phyloP scores from a whole-genome alignment of 2,329 filamentous ascomycete genomes.

The Aspergillus sp. region DNA sequence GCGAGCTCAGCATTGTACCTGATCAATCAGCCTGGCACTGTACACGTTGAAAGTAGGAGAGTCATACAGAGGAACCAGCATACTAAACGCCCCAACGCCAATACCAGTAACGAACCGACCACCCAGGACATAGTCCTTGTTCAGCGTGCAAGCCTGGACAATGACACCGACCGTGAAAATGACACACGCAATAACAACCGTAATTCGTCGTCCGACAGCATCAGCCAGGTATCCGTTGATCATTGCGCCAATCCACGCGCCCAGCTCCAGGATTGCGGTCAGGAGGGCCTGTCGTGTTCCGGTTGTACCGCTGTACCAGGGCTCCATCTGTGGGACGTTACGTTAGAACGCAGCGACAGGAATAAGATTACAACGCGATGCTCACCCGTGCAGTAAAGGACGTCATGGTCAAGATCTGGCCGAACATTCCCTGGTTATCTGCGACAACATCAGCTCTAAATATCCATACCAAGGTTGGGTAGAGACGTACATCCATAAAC shows the following conservation, averaged over 20 bases:
- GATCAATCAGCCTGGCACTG: not conserved
- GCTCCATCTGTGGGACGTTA: constrained; percentile 27
- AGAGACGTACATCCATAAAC: constrained; percentile 57
- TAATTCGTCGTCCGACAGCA: constrained; percentile 33
- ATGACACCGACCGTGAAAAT: constrained; percentile 40
- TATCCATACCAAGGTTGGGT: not conserved
- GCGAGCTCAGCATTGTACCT: constrained; percentile 20
- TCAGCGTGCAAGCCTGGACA: constrained; percentile 36
- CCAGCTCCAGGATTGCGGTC: constrained; percentile 44
- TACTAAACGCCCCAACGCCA: constrained; percentile 43
- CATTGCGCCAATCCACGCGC: constrained; percentile 40
- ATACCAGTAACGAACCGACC: constrained; percentile 45
- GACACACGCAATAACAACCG: constrained; percentile 33
- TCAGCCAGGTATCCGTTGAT: constrained; percentile 40
- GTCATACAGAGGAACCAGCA: constrained; percentile 44
- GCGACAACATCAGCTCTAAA: not conserved
- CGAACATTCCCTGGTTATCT: constrained; percentile 74
- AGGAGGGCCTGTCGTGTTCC: constrained; percentile 29
- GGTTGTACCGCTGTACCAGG: constrained; percentile 1
- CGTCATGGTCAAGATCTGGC: constrained; percentile 61
- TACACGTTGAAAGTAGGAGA: not conserved
- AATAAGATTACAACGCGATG: too few species aligned
- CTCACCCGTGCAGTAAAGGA: constrained; percentile 47
- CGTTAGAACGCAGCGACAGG: too few species aligned
- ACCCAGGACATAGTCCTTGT: constrained; percentile 34